Base-by-base conservation (phyloP, 129 eudicot species). In the Tanacetum coccineum region DNA sequence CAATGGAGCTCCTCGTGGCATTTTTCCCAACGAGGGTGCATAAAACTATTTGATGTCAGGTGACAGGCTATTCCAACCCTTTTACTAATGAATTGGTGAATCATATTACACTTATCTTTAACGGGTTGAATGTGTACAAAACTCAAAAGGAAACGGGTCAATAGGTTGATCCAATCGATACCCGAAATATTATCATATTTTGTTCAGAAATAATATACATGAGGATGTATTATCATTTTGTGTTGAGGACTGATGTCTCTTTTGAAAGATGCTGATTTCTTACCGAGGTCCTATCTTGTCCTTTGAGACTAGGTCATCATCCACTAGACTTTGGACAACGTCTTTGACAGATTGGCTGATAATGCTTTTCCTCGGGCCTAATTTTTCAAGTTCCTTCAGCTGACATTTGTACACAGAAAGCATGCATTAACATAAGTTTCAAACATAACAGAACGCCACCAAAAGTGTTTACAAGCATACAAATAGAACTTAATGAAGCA, bases 311-410 rank as follows among this genome's bases (percentile, higher is more conserved):
- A 92, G 81, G 79, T 92, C 98, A 78, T 92, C 98, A 63, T 92
- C 98, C 62, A 88, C 98, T 36, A 92, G 83, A 76, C 84, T 81
- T 68, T 92, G 98, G 69, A 88, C 64, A 76, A 92, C 96, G 68
- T 92, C 98, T 76, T 92, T 92, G 48, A 92, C 98, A 68, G 98
- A 92, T 61, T 92, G 98, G 59, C 81, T 74, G 59, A 92, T 92
- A 26, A 92, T 95, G 44, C 98, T 96, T 80, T 92, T 92, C 77
- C 82, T 84, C 6, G 98, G 98, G 45, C 98, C 98, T 82, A 82
- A 45, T 81, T 92, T 92, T 79, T 92, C 98, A 74, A 92, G 98
- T 75, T 92, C 98, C 84, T 92, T 92, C 60, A 92, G 98, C 98
- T 92, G 82, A 74, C 68, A 70, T 70, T 20, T 62, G 64, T 25